Conservation (phyloP, 345 rosid genomes). For the Hibiscus syriacus region DNA sequence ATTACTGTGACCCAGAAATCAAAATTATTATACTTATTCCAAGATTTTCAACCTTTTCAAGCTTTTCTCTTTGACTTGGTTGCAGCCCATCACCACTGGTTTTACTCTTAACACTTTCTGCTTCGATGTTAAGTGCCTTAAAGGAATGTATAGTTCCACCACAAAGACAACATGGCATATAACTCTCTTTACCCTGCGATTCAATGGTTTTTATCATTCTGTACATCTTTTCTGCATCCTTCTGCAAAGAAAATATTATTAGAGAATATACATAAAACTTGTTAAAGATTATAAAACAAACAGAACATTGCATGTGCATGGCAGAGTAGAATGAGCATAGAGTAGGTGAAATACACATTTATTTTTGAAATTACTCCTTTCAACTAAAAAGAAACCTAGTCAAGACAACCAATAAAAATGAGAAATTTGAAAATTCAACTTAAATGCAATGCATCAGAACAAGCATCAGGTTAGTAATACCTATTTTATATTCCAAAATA, state of each 20-base stretch:
- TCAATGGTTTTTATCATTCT: constrained; percentile 36
- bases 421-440: neutral
- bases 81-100: constrained; percentile 30
- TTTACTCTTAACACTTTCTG: constrained; percentile 19
- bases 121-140: constrained; percentile 36
- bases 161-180: constrained; percentile 43
- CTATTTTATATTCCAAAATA: neutral
- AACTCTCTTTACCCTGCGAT: constrained; percentile 23
- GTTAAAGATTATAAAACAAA: too few relatives aligned
- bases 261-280: neutral
- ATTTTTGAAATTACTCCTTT: neutral
- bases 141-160: constrained; percentile 48
- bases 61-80: constrained; percentile 14
- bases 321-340: neutral
- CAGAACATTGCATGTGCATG: neutral
- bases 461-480: neutral
- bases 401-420: neutral
- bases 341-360: neutral
- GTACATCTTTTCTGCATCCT: constrained; percentile 64
- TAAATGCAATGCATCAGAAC: neutral
- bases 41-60: constrained; percentile 29
- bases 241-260: constrained; percentile 30
- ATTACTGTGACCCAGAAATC: neutral
- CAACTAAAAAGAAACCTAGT: neutral
- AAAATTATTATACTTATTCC: constrained; percentile 16